Base-by-base conservation (phyloP, 371 early-diverging fungal genomes). In the Mortierella sp. region DNA sequence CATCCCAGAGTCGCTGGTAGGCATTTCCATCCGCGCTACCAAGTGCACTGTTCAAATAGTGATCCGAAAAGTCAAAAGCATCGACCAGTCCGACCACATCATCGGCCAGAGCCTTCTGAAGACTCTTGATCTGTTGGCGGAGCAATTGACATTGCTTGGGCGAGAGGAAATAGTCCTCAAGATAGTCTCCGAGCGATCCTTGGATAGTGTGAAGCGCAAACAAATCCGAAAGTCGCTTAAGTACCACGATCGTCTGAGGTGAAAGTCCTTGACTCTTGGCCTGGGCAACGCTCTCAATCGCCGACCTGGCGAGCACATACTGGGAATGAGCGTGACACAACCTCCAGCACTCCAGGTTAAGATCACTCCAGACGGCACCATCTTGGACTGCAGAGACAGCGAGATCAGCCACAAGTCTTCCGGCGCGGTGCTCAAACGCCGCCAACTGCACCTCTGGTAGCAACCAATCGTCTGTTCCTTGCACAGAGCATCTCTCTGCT, bases 51-150 rank as follows among this genome's bases (percentile, higher is more conserved):
- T 84, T 83, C 27, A 94, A 80, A 17, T 81, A 81, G 44, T 80
- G 76, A 48, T 93, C 94, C 0, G 87, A 67, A 43, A 90, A 83
- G 14, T 84, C 90, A 79, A 91, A 90, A 2, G 90, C 83, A 54
- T 92, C 93, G 12, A 88, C 88, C 54, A 92, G 77, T 0, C 85
- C 82, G 37, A 92, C 79, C 2, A 86, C 88, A 60, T 89, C 81
- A 3, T 71, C 78, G n/a, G 92, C 80, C 21, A 94, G 60, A 3
- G 70, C 57, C 39, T 71, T 78, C 46, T 82, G 80, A 9, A 77
- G 40, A 17, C 14, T 51, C 14, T 80, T 79, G 62, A 83, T 79
- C 50, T 61, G 57, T 19, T 40, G 64, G 13, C 76, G 76, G n/a
- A 74, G 48, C 0, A 51, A 49, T 53, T 74, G 76, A 53, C 76